Evolutionary conservation across 2,329 filamentous ascomycete genomes (phyloP).

Genomic region (Fusarium sp.): DNA sequence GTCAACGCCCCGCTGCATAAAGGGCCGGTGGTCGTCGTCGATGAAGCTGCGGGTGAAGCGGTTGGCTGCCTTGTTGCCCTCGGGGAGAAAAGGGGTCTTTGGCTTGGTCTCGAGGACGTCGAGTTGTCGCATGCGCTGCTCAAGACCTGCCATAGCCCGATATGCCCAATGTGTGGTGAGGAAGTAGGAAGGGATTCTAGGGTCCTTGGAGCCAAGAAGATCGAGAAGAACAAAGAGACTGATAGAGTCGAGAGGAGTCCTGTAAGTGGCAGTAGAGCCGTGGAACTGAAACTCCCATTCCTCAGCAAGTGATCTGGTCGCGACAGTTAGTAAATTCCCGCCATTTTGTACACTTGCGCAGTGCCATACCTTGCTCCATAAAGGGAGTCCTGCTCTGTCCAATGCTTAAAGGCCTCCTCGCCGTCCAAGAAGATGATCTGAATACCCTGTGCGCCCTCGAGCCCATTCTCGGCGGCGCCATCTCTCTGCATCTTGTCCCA

Average conservation of each 20-base stretch:
- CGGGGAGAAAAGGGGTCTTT: constrained; percentile 68
- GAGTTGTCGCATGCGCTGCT: constrained; percentile 76
- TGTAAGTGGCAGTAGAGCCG: constrained; percentile 77
- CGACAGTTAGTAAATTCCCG: constrained; percentile 8
- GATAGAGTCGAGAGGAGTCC: constrained; percentile 80
- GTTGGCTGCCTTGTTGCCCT: constrained; percentile 64
- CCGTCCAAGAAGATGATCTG: constrained; percentile 93
- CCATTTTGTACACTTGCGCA: neutral
- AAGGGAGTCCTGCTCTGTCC: constrained; percentile 84
- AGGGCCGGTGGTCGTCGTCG: constrained; percentile 91
- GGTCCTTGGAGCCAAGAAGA: constrained; percentile 77
- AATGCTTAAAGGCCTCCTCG: constrained; percentile 88
- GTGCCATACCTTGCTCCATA: constrained; percentile 82
- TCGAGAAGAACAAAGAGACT: constrained; percentile 92
- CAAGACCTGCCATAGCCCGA: constrained; percentile 76
- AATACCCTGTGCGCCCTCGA: constrained; percentile 83
- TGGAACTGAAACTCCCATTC: constrained; percentile 80
- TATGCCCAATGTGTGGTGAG: constrained; percentile 95
- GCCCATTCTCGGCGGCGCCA: constrained; percentile 61
- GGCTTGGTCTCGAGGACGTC: constrained; percentile 71
- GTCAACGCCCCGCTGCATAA: constrained; percentile 86
- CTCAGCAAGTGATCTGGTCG: constrained; percentile 73
- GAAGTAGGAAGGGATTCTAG: constrained; percentile 86
- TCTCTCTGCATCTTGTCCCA: constrained; percentile 78
- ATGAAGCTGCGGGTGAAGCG: constrained; percentile 66